Conservation (phyloP, 306 rosid genomes). For the Astragalus glycyphyllos region DNA sequence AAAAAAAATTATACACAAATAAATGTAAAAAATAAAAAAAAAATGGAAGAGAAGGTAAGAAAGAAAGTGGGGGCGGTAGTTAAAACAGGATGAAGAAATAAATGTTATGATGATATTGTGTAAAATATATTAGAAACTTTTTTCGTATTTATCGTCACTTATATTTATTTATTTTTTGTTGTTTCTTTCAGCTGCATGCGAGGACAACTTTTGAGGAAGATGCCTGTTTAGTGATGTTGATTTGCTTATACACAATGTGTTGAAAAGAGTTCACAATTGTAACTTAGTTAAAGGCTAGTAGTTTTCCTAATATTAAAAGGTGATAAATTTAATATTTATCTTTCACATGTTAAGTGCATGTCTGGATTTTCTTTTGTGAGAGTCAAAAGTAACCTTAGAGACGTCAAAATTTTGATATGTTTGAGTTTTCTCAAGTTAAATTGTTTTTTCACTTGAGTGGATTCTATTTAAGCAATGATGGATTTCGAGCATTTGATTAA, state of each 20-base stretch:
- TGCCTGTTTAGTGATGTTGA: constrained; percentile 53
- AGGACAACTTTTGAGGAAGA: constrained; percentile 72
- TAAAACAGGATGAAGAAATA: background rate
- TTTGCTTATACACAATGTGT: constrained; percentile 9
- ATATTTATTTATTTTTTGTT: background rate
- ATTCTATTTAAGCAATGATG: no score
- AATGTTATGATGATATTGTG: background rate
- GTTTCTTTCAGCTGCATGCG: constrained; percentile 54
- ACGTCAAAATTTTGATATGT: no score
- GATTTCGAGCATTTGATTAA: no score
- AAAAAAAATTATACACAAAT: no score
- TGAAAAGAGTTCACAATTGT: background rate
- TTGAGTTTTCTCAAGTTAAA: no score
- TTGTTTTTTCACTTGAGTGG: no score
- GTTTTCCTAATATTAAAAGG: background rate
- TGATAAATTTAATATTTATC: background rate
- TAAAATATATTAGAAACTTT: background rate
- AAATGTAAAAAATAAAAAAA: background rate
- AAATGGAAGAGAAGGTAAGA: background rate
- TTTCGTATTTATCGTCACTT: background rate
- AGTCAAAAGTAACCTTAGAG: no score
- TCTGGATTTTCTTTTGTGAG: background rate
- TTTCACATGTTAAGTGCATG: background rate
- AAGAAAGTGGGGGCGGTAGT: background rate
- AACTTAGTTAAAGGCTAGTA: background rate